Base-by-base conservation (phyloP, 306 rosid species). In the Canavalia ensiformis region DNA sequence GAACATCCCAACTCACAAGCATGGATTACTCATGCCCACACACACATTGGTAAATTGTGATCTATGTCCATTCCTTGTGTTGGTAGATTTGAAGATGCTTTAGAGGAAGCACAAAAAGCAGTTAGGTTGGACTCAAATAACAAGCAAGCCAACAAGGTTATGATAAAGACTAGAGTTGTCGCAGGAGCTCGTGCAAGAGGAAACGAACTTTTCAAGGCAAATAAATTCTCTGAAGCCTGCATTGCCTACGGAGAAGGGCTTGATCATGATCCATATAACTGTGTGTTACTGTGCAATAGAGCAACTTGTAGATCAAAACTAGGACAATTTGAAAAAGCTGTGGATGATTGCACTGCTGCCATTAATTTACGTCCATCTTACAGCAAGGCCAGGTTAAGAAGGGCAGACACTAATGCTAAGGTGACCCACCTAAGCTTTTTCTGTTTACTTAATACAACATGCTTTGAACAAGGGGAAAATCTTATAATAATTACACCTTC, bases 321-420 rank as follows among this genome's bases (percentile, higher is more conserved):
- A 33, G 91, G 94, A 31, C 95, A 86, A 56, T 76, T 85, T 3
- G 90, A 91, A 18, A 88, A 76, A 84, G 97, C 98, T 3, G 46
- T 87, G 30, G 94, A 95, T 39, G 97, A 95, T 78, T 95, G 98
- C 82, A 84, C 35, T 10, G 75, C 82, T 57, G 92, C 98, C 11
- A 91, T 95, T 10, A 88, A 78, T 39, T 82, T 88, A 25, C 88
- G 97, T 8, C 97, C 97, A 5, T 89, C 91, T 29, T 95, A 95
- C 74, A 52, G 34, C 73, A 95, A 91, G 82, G 97, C 98, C 28
- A 91, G 98, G 73, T 76, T 91, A 42, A 84, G 98, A 87, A 89
- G 97, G 76, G 98, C 97, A 13, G 94, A 95, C 79, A 93, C 93
- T 87, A 82, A 93, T 68, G 89, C 86, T 39, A 95, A 95, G 99